phyloP scores from a whole-genome alignment of 2,329 filamentous ascomycete genomes.

The Pyricularia sp. region DNA sequence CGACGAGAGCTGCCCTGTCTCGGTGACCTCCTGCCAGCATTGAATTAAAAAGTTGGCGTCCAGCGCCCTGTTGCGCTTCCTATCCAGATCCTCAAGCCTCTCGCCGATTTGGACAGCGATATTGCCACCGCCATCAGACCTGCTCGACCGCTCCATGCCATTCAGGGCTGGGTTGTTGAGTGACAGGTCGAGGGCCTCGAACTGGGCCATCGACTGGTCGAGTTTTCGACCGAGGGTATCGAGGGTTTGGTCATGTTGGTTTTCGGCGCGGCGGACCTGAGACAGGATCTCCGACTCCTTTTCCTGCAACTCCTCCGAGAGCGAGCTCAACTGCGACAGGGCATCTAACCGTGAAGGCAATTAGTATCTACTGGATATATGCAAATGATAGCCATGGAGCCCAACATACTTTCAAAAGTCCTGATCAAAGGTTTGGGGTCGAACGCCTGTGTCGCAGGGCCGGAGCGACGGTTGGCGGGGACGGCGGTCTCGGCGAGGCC shows the following conservation, averaged over 20 bases:
- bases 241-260: conserved; percentile 82
- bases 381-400: background rate
- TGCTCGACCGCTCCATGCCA: conserved; percentile 28
- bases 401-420: conserved; percentile 63
- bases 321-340: conserved; percentile 52
- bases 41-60: conserved; percentile 93
- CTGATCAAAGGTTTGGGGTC: conserved; percentile 95
- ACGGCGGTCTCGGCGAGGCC: conserved; percentile 75
- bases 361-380: background rate
- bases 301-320: conserved; percentile 75
- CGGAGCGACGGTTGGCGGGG: conserved; percentile 68
- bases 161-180: conserved; percentile 47
- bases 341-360: conserved; percentile 31
- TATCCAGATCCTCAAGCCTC: conserved; percentile 83
- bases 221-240: conserved; percentile 79
- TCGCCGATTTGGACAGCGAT: conserved; percentile 91
- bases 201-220: conserved; percentile 81
- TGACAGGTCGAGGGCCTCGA: conserved; percentile 77
- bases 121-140: conserved; percentile 57
- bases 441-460: conserved; percentile 52
- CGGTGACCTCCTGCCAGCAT: conserved; percentile 92
- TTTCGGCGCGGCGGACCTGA: conserved; percentile 80
- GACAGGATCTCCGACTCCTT: conserved; percentile 84
- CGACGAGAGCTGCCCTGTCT: conserved; percentile 73
- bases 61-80: conserved; percentile 76